Evolutionary conservation across 1,284 basidiomycete genomes (phyloP), one percentile per base, ranked within the genome.

Genomic region (Trametes polyzona): DNA sequence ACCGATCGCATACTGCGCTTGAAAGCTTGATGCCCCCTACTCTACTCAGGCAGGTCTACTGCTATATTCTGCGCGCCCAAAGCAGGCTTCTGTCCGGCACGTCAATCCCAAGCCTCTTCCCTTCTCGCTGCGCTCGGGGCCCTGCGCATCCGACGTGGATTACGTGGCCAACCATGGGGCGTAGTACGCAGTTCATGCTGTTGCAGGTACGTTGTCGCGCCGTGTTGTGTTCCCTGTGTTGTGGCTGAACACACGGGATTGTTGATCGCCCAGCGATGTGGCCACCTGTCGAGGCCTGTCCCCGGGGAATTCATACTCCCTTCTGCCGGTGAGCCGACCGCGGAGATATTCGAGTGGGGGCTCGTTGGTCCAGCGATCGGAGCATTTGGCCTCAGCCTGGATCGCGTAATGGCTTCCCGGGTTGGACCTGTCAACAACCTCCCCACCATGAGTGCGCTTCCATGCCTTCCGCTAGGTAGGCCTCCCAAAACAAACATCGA

Each of bases 261-360:
- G 26, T 39, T 1, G 19, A 29, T 30, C 19, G 43, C 32, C 35
- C 21, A 30, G 51, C 29, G 42, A 35, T 42, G 41, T 23, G 17
- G 17, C 26, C 42, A 21, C 12, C 21, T 23, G 51, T 23, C 33
- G 51, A 9, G 33, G 3, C 10, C 16, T n/a, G n/a, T 6, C 36
- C 19, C 17, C 36, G n/a, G n/a, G n/a, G n/a, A n/a, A n/a, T n/a
- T n/a, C n/a, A n/a, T n/a, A 39, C n/a, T n/a, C 36, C 23, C n/a
- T 7, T 26, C 36, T 27, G 21, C 44, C 29, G 41, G 35, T 4
- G 26, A 6, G n/a, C 36, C 41, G 19, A 24, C 47, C 39, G 42
- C 55, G 59, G 55, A 57, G 59, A 50, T 57, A 36, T 26, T 39
- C 35, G 35, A 35, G 41, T 42, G 41, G 53, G 50, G 39, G 29